Evolutionary conservation across 2,329 filamentous ascomycete species (phyloP), one percentile per base, ranked within the genome.

Genomic region (Venturia aucupariae): DNA sequence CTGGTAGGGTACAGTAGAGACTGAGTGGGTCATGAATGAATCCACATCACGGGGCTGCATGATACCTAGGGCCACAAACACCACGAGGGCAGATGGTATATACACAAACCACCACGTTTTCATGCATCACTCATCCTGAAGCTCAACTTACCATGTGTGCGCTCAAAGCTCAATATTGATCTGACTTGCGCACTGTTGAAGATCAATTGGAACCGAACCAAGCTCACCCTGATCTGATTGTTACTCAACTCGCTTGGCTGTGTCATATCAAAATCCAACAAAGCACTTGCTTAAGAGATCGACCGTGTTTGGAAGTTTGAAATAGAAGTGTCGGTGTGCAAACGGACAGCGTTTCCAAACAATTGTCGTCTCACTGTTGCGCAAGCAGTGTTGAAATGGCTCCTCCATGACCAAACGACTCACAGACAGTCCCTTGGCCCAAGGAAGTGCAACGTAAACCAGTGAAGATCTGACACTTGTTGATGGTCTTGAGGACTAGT

Each of bases 281-380:
- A n/a, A 5, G 27, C n/a, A n/a, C 19, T n/a, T 35, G 27, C 27
- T 35, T 35, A 35, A 1, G n/a, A 35, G 27, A 35, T 57, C 51
- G 35, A 30, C 51, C 2, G 15, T 57, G 51, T 57, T 57, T 35
- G 51, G 15, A 24, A 19, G 48, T 55, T 17, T 55, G 48, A 4
- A 55, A 55, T 55, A 55, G 27, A 55, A 30, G 48, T 32, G 48
- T 55, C 24, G 48, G 48, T 32, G 48, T 55, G 48, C 48, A 32
- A 17, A 55, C 24, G 30, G 44, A 32, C 15, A 55, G 48, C 48
- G 48, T 55, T 55, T 55, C 48, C 48, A 55, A 55, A 55, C 48
- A 57, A 32, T 32, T 8, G 30, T n/a, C 11, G 51, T 57, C 51
- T 57, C 35, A 35, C 7, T 57, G 51, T 57, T 35, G 30, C 51